A percentile compares a stretch with the other conserved stretches of the same genome.
Evolutionary conservation across 2,329 filamentous ascomycete genomes (phyloP).

Genomic region (Sporothrix variecibatus): DNA sequence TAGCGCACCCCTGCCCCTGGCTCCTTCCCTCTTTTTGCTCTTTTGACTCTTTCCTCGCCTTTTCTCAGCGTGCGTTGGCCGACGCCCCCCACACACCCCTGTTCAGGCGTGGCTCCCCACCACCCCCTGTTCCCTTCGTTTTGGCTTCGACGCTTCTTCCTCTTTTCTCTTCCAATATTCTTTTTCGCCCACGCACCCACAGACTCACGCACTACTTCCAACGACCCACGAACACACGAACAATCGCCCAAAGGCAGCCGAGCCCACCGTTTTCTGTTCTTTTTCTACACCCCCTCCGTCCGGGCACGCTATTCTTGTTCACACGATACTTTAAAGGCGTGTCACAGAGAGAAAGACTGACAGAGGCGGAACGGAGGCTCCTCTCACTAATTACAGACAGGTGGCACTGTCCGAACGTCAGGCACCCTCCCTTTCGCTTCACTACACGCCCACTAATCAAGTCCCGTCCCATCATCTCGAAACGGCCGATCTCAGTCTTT

Average conservation of each 20-base stretch:
- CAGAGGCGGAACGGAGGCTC: too few species aligned
- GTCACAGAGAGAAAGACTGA: not conserved
- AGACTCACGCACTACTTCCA: not conserved
- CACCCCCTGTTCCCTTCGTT: not conserved
- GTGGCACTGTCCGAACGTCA: not conserved
- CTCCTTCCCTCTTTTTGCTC: slow-evolving; percentile 2
- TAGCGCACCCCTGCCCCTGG: slow-evolving; percentile 18
- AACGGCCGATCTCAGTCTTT: slow-evolving; percentile 31
- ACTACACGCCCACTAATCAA: slow-evolving; percentile 16
- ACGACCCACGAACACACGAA: not conserved
- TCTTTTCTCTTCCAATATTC: not conserved
- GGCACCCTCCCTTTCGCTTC: not conserved
- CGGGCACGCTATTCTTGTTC: slow-evolving; percentile 25
- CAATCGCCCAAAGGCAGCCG: slow-evolving; percentile 17
- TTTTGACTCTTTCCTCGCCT: not conserved
- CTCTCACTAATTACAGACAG: too few species aligned
- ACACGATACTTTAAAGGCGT: slow-evolving; percentile 20
- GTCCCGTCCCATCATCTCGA: slow-evolving; percentile 29
- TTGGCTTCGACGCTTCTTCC: not conserved
- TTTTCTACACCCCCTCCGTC: not conserved
- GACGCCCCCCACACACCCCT: slow-evolving; percentile 19
- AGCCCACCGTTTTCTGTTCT: slow-evolving; percentile 6
- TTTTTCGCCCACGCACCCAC: not conserved
- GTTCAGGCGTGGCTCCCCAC: not conserved
- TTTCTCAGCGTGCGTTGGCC: not conserved